Evolutionary conservation across 1,284 basidiomycete genomes (phyloP), one percentile per base, ranked within the genome.

Genomic region (Sphagnurus paluster): DNA sequence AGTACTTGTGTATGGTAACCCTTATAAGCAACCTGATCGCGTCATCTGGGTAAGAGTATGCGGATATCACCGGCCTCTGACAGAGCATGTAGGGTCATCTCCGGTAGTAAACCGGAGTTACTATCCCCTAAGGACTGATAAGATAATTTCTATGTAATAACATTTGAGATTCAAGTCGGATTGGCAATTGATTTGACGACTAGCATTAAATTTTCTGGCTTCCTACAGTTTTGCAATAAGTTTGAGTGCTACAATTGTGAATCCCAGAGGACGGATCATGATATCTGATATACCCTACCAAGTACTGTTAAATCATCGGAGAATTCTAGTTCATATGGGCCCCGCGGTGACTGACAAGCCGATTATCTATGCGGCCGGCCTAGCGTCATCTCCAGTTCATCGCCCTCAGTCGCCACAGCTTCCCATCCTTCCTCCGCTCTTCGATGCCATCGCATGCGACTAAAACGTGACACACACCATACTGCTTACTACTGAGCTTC

Each of bases 371-470:
- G 62, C 46, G 49, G 51, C 44, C 66, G 60, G 42, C 64, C 55
- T 57, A 76, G 67, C 39, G 67, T 59, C 75, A 85, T 84, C 67
- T 87, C 87, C 40, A 87, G 69, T 52, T 87, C 84, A 50, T 88
- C 86, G 1, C 75, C 78, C 42, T 87, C 85, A 26, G 82, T 87
- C 23, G 85, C 80, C 42, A 89, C 80, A 14, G 82, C 82, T 65
- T 85, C 73, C 87, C 87, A 90, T 11, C 87, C 87, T 26, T 77
- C 74, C 23, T 74, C 77, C 23, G 69, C 66, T 34, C 70, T 65
- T 10, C 78, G 74, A 33, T 73, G 70, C 14, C 82, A 76, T 29
- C 74, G 70, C 47, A 84, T 58, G 45, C 75, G 69, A 39, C 72
- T 67, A 33, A 75, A 55, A 39, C 70, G 56, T 24, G 68, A 66